Evolutionary conservation across 257 asterid genomes (phyloP), one percentile per base, ranked within the genome.

Genomic region (Capsicum baccatum): DNA sequence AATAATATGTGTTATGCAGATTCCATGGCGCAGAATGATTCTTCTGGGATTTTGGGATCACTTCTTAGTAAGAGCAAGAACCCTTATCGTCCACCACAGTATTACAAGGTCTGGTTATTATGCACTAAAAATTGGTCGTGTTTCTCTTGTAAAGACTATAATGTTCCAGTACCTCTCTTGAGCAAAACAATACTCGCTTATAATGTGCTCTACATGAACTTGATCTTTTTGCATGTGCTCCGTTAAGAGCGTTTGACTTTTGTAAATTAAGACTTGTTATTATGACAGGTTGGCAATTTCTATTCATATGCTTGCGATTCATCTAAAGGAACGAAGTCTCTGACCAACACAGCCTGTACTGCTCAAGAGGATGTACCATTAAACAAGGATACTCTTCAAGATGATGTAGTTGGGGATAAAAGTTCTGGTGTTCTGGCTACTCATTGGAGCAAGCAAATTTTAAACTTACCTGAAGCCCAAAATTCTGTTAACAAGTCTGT

Each of bases 81-180:
- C 63, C 96, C 96, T 69, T 92, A 92, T 83, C 91, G 88, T 26
- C 94, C 96, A 68, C 96, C 96, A 9, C 92, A 89, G 84, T 57
- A 83, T 78, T 84, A 54, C 56, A 90, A 88, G 88, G 96, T 92
- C 84, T 78, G 85, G 64, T 80, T 78, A 80, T 54, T 54, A 54
- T 54, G 66, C 82, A 54, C 33, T 78, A 48, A 54, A 78, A 16
- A 54, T 78, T 54, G 74, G 82, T 64, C 54, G 44, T 82, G 79
- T 62, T 78, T 64, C 33, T 78, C 50, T 48, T 78, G 9, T 54
- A 78, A 42, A 71, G 10, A n/a, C 39, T 71, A n/a, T 44, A 47
- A n/a, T 78, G 82, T 3, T 78, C 33, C 54, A 78, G 16, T 78
- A 54, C 3, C 6, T 78, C 50, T 54, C 26, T 78, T 8, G 64